Percentiles rank a stretch among this genome's conserved stretches.
These are phyloP conservation scores for Paralagenidium karlingii DNA, from an alignment of 352 stramenopile species.

Conservation along the genomic window DNA sequence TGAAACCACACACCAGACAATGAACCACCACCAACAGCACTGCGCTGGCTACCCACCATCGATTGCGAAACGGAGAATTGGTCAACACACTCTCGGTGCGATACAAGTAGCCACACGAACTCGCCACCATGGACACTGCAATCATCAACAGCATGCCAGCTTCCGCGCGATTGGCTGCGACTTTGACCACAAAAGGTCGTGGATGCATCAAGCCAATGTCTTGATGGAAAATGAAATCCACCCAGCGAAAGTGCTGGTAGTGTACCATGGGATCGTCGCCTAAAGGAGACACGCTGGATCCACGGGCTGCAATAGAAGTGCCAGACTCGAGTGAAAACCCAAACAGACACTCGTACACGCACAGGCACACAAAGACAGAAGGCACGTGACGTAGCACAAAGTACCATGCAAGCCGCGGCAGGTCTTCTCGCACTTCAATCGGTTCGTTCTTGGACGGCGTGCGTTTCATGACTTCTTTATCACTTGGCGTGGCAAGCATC, in stretches of 20 bases:
- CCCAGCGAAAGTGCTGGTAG: conserved; percentile 29
- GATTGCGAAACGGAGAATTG: conserved; percentile 55
- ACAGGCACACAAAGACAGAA: conserved; percentile 35
- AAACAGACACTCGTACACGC: conserved; percentile 55
- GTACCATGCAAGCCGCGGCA: conserved; percentile 41
- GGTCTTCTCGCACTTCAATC: conserved; percentile 39
- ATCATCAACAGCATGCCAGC: conserved; percentile 61
- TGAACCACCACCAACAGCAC: conserved; percentile 31
- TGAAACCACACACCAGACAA: conserved; percentile 20
- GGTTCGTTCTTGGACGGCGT: conserved; percentile 78
- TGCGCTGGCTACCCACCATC: conserved; percentile 36
- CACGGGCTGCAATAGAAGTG: too few species aligned
- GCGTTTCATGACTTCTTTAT: conserved; percentile 70
- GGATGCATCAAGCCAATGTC: conserved; percentile 28
- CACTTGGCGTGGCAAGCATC: conserved; percentile 59
- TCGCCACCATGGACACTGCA: conserved; percentile 49
- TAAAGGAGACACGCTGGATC: too few species aligned
- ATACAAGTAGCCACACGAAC: conserved; percentile 62
- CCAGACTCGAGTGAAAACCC: conserved; percentile 41
- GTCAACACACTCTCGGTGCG: conserved; percentile 59
- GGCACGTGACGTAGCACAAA: conserved; percentile 64
- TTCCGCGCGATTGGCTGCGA: conserved; percentile 60
- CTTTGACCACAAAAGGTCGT: conserved; percentile 25
- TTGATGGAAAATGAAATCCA: conserved; percentile 49
- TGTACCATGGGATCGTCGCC: not conserved